These are phyloP conservation scores for Penicillium sp. DNA, from an alignment of 2,329 filamentous ascomycete genomes.

Conservation along the genomic window DNA sequence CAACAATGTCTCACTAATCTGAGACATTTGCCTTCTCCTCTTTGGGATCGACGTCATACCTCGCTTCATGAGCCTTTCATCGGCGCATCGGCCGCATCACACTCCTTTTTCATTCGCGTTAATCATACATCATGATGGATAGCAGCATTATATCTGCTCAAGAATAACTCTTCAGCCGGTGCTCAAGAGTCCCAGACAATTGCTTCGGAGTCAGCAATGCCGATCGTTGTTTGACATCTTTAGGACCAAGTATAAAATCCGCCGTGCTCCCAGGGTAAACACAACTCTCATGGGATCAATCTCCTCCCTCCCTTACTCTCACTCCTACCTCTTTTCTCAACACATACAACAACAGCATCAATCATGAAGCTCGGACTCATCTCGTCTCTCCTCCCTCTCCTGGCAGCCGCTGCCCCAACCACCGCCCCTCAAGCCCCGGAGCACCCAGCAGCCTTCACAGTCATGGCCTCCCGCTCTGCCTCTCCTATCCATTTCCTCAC, in stretches of 20 bases:
- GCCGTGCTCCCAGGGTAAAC: not conserved
- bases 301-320: not conserved
- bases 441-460: slow-evolving; percentile 41
- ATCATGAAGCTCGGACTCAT: slow-evolving; percentile 34
- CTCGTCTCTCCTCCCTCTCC: slow-evolving; percentile 29
- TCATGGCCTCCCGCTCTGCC: slow-evolving; percentile 52
- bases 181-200: not conserved
- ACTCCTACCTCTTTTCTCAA: not conserved
- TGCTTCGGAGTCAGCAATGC: not conserved
- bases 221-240: slow-evolving; percentile 24
- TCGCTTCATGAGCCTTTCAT: not conserved
- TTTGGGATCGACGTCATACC: slow-evolving; percentile 10
- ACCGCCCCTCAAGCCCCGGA: not conserved
- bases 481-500: slow-evolving; percentile 55
- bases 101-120: not conserved
- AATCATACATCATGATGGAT: slow-evolving; percentile 1
- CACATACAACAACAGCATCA: slow-evolving; percentile 4
- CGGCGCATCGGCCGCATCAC: not conserved
- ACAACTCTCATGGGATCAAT: not conserved
- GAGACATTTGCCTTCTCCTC: slow-evolving; percentile 10
- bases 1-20: slow-evolving; percentile 9
- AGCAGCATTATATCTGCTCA: not conserved
- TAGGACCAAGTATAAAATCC: slow-evolving; percentile 8
- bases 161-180: not conserved
- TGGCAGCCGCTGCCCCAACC: slow-evolving; percentile 33